Percentiles rank a stretch among this genome's conserved stretches.
phyloP scores from a whole-genome alignment of 148 eudicot genomes.

The Amaranthus hypochondriacus region DNA sequence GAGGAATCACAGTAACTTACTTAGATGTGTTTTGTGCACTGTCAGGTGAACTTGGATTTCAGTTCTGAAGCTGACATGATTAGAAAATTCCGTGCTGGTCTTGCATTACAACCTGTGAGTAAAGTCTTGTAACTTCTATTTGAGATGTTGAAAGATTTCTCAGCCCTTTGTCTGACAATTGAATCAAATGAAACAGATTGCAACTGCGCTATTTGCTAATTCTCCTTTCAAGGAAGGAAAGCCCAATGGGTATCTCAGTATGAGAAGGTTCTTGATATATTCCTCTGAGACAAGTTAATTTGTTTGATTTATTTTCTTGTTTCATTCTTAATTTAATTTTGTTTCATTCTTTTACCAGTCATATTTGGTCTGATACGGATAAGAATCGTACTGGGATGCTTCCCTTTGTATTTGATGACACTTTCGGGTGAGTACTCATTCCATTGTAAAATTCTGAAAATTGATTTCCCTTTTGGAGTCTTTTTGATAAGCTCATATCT shows the following conservation, averaged over 20 bases:
- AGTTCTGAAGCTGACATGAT: constrained; percentile 95
- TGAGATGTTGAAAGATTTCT: background rate
- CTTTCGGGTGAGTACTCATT: constrained; percentile 20
- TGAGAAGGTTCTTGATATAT: constrained; percentile 59
- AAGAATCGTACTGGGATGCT: constrained; percentile 16
- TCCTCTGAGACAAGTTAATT: constrained; percentile 2
- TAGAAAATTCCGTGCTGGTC: constrained; percentile 91
- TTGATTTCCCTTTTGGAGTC: background rate
- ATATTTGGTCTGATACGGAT: constrained; percentile 12
- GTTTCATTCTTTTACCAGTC: constrained; percentile 38
- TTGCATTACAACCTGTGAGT: constrained; percentile 95
- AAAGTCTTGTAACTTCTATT: constrained; percentile 8
- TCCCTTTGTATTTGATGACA: constrained; percentile 11
- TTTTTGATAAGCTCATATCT: background rate
- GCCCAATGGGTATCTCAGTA: constrained; percentile 94
- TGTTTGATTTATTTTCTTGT: background rate
- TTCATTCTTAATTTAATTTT: constrained; percentile 5
- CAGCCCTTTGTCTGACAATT: constrained; percentile 16
- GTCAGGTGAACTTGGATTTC: constrained; percentile 92
- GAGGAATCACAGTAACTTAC: background rate
- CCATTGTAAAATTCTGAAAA: background rate
- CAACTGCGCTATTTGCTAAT: constrained; percentile 95
- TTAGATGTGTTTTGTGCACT: constrained; percentile 14
- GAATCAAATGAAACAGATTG: constrained; percentile 54
- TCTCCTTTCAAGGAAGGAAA: constrained; percentile 98